phyloP scores from a whole-genome alignment of 495 filamentous ascomycete genomes.

The Penicillium manginii region DNA sequence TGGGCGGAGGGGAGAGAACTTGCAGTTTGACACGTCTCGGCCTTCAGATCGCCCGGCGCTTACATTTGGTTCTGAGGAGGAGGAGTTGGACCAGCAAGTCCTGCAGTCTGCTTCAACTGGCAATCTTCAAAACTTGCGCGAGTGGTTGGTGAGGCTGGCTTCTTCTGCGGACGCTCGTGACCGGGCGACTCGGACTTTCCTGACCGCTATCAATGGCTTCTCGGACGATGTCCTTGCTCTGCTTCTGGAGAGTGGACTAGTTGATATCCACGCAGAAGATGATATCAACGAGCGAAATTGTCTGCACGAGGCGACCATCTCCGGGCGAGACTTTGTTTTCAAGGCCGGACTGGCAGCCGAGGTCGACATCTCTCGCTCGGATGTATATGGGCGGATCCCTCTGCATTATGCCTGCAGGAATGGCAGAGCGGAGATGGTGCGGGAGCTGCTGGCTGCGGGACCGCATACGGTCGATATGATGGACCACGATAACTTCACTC shows the following conservation, averaged over 20 bases:
- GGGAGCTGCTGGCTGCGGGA: conserved; percentile 62
- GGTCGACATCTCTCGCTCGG: conserved; percentile 76
- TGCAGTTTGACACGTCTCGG: conserved; percentile 71
- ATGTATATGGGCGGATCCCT: conserved; percentile 93
- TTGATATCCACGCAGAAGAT: conserved; percentile 87
- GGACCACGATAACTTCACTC: conserved; percentile 97
- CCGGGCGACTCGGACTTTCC: conserved; percentile 83
- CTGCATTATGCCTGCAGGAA: conserved; percentile 97
- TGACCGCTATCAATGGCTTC: conserved; percentile 85
- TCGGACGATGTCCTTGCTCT: conserved; percentile 74
- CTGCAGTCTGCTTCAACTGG: conserved; percentile 81
- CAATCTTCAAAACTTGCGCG: conserved; percentile 63
- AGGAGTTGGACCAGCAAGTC: conserved; percentile 85
- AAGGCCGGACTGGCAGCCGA: conserved; percentile 67
- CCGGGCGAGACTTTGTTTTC: conserved; percentile 77
- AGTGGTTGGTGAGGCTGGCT: conserved; percentile 63
- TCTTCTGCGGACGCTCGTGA: conserved; percentile 63
- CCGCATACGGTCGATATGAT: conserved; percentile 76
- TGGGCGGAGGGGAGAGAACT: conserved; percentile 97
- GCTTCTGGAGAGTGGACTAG: conserved; percentile 76
- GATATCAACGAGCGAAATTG: conserved; percentile 98
- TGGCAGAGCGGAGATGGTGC: conserved; percentile 83
- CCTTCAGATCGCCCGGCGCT: conserved; percentile 64
- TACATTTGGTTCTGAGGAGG: conserved; percentile 72
- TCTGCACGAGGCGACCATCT: conserved; percentile 92